A percentile compares a stretch with the other conserved stretches of the same genome.
Conservation (phyloP, 257 asterid species). For the Marsdenia floribunda region DNA sequence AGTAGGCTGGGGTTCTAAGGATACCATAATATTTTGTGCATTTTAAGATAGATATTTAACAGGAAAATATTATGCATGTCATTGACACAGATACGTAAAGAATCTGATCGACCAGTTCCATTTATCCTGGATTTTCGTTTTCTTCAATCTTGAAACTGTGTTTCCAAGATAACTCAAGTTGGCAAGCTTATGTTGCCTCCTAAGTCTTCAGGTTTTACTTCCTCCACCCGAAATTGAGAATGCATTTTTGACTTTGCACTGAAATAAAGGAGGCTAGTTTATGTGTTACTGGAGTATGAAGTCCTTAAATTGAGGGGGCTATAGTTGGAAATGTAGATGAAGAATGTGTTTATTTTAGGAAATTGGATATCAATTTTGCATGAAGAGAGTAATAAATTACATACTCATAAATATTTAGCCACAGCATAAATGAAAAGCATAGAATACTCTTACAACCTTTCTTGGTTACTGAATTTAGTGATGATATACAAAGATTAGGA, state of each 20-base stretch:
- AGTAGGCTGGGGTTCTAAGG: neutral
- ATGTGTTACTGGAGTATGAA: too few relatives aligned
- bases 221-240: too few relatives aligned
- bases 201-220: neutral
- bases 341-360: too few relatives aligned
- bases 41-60: neutral
- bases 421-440: neutral
- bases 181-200: neutral
- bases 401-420: neutral
- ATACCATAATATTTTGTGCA: neutral
- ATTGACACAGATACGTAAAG: neutral
- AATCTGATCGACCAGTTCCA: neutral
- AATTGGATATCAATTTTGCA: too few relatives aligned
- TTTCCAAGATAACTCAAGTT: neutral
- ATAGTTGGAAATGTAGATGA: too few relatives aligned
- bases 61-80: neutral
- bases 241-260: too few relatives aligned
- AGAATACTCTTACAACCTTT: neutral
- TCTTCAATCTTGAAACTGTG: neutral
- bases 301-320: too few relatives aligned
- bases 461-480: neutral
- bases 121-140: neutral
- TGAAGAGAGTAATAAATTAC: neutral
- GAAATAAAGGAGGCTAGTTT: too few relatives aligned
- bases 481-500: neutral